phyloP scores from a whole-genome alignment of 2,329 filamentous ascomycete species.

The Neopestalotiopsis sp. region DNA sequence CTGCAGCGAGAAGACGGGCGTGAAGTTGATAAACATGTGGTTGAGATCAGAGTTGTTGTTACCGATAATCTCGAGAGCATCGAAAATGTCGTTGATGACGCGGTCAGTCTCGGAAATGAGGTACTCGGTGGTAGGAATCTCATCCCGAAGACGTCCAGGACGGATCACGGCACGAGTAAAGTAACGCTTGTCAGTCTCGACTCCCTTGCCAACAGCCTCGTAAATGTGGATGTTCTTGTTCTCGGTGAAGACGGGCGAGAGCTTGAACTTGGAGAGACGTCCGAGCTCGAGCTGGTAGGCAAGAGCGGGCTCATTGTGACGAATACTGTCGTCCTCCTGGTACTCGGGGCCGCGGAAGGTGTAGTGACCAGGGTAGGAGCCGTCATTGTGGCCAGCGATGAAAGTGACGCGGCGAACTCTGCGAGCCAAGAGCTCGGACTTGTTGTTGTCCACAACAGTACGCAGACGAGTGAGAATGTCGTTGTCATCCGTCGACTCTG shows the following conservation, averaged over 20 bases:
- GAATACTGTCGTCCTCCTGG: conserved; percentile 91
- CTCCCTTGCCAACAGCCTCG: conserved; percentile 92
- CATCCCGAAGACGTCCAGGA: conserved; percentile 90
- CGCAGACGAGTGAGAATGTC: conserved; percentile 80
- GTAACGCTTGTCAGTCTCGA: conserved; percentile 97
- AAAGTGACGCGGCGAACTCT: conserved; percentile 91
- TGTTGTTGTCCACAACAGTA: conserved; percentile 78
- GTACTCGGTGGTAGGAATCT: conserved; percentile 98
- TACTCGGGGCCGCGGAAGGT: conserved; percentile 95
- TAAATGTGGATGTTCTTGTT: conserved; percentile 99
- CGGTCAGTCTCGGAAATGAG: conserved; percentile 96
- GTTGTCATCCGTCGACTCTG: conserved; percentile 81
- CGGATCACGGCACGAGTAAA: conserved; percentile 96
- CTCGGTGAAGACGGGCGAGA: conserved; percentile 97
- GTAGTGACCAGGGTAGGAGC: conserved; percentile 95
- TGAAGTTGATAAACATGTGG: conserved; percentile 99
- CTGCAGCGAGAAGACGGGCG: conserved; percentile 90
- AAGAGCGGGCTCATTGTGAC: conserved; percentile 93
- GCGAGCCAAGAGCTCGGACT: conserved; percentile 81
- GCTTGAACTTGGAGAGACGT: conserved; percentile 94
- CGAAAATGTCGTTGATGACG: conserved; percentile 95
- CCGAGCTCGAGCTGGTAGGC: conserved; percentile 98
- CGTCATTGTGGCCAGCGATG: conserved; percentile 93
- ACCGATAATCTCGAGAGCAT: conserved; percentile 96
- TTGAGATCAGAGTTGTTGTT: conserved; percentile 99